Conservation (phyloP, 2,329 filamentous ascomycete genomes). For the Ceratocystis cubensis region DNA sequence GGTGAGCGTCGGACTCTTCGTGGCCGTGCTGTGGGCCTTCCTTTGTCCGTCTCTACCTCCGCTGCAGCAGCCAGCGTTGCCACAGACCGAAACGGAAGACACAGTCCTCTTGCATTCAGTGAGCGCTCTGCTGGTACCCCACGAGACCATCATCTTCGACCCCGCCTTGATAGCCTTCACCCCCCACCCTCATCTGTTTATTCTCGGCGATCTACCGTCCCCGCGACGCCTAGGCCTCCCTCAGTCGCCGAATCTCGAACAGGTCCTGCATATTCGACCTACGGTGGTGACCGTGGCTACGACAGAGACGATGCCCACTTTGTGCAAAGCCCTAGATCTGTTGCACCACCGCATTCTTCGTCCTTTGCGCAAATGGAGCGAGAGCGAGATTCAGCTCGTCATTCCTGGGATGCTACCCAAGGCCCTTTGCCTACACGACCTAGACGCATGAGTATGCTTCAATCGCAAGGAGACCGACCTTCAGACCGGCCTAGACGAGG, state of each 20-base stretch:
- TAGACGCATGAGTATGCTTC: conserved; percentile 6
- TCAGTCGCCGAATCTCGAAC: neutral
- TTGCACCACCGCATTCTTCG: neutral
- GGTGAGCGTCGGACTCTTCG: conserved; percentile 18
- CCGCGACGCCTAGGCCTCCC: neutral
- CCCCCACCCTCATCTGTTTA: neutral
- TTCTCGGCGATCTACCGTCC: conserved; percentile 1
- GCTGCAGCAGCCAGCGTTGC: neutral
- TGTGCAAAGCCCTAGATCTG: conserved; percentile 8
- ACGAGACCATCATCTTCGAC: conserved; percentile 8
- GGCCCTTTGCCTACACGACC: neutral
- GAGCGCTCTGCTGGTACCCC: neutral
- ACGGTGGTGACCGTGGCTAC: neutral
- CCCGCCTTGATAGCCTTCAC: neutral
- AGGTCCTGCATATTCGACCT: conserved; percentile 9
- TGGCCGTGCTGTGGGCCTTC: conserved; percentile 12
- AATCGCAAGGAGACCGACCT: neutral
- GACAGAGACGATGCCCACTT: neutral
- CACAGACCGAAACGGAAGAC: conserved; percentile 5
- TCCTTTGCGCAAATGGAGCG: conserved; percentile 10
- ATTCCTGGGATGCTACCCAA: conserved; percentile 14
- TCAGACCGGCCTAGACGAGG: conserved; percentile 8
- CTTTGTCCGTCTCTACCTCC: conserved; percentile 10
- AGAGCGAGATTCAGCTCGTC: conserved; percentile 4
- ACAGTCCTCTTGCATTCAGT: conserved; percentile 4